A percentile compares a stretch with the other conserved stretches of the same genome.
These are phyloP conservation scores for Salix suchowensis DNA, from an alignment of 345 rosid species.

Conservation along the genomic window DNA sequence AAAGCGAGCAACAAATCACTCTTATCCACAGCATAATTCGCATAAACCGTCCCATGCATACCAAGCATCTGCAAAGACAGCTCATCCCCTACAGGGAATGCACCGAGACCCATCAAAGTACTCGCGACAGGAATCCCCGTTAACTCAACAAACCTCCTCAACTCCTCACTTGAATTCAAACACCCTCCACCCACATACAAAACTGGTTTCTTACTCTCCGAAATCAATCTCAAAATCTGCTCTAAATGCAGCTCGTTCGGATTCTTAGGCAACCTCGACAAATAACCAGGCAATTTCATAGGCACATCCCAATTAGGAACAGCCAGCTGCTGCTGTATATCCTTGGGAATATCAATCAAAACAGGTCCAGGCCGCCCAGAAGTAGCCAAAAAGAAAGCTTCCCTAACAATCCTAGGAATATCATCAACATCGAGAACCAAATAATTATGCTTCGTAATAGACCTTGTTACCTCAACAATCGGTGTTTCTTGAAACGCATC, in stretches of 20 bases:
- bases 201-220: slow-evolving; percentile 78
- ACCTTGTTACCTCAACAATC: slow-evolving; percentile 82
- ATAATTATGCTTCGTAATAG: slow-evolving; percentile 89
- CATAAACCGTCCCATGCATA: slow-evolving; percentile 95
- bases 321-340: slow-evolving; percentile 83
- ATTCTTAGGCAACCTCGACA: slow-evolving; percentile 69
- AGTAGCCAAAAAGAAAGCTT: slow-evolving; percentile 81
- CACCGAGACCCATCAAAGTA: slow-evolving; percentile 96
- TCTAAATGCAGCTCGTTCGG: slow-evolving; percentile 55
- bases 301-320: slow-evolving; percentile 70
- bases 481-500: slow-evolving; percentile 97
- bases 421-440: slow-evolving; percentile 84
- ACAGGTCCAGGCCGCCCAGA: slow-evolving; percentile 95
- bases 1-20: slow-evolving; percentile 85
- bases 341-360: slow-evolving; percentile 86
- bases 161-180: slow-evolving; percentile 80
- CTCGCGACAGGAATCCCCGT: slow-evolving; percentile 93
- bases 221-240: slow-evolving; percentile 75
- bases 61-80: slow-evolving; percentile 90
- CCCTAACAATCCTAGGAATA: slow-evolving; percentile 71
- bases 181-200: slow-evolving; percentile 98
- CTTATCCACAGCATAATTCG: slow-evolving; percentile 84
- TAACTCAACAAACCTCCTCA: slow-evolving; percentile 73
- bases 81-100: slow-evolving; percentile 56
- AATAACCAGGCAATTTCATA: slow-evolving; percentile 62